phyloP scores from a whole-genome alignment of 768 basidiomycete species.

The Kwoniella sp. region DNA sequence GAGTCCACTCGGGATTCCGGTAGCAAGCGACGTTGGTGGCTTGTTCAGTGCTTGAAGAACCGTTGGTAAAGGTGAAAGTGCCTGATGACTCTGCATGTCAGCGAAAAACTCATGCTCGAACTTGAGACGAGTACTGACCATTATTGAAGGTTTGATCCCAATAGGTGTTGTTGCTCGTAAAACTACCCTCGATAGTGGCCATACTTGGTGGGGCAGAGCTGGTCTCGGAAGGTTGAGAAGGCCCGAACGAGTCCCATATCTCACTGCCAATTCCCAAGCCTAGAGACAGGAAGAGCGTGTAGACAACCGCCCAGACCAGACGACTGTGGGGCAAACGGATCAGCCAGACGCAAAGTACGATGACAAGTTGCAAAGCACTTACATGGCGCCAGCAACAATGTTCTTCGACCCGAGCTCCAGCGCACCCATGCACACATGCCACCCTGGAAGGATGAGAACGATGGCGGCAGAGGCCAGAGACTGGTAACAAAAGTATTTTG shows the following conservation, averaged over 20 bases:
- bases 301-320: constrained; percentile 49
- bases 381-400: constrained; percentile 46
- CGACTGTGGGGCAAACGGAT: constrained; percentile 14
- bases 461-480: constrained; percentile 34
- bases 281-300: constrained; percentile 47
- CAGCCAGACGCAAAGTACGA: too few relatives aligned
- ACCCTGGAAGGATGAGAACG: constrained; percentile 48
- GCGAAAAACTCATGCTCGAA: background rate
- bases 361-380: constrained; percentile 10
- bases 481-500: constrained; percentile 40
- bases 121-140: constrained; percentile 25
- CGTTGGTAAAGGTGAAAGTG: constrained; percentile 47
- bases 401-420: constrained; percentile 47
- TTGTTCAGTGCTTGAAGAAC: constrained; percentile 29
- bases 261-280: constrained; percentile 43
- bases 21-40: constrained; percentile 40
- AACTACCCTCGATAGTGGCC: constrained; percentile 34
- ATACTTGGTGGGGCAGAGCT: constrained; percentile 17
- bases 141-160: constrained; percentile 44
- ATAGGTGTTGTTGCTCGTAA: constrained; percentile 37
- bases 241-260: constrained; percentile 44
- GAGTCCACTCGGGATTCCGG: constrained; percentile 30
- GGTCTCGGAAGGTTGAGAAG: constrained; percentile 22
- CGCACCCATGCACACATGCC: constrained; percentile 48
- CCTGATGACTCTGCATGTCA: constrained; percentile 17